Base-by-base conservation (phyloP, 768 basidiomycete genomes). In the Pholiota microspora region DNA sequence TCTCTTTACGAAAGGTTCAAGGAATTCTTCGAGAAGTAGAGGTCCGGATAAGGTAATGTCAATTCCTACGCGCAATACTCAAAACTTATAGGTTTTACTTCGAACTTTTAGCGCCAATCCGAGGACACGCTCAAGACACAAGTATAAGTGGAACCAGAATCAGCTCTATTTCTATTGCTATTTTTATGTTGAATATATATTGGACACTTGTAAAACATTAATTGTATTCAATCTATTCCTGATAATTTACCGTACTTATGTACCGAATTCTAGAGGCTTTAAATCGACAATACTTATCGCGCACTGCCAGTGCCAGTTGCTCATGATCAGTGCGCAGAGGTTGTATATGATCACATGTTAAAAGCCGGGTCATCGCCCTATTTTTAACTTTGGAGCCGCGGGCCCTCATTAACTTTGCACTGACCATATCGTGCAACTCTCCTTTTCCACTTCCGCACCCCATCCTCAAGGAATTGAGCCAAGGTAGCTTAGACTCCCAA, bases 1-100 rank as follows among this genome's bases (percentile, higher is more conserved):
- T 47, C 62, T 74, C 2, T 73, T 74, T 49, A 56, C 51, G 4
- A 51, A 48, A 34, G 29, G 46, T 29, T 34, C 53, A 23, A 67
- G 64, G 47, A 62, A 63, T 49, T 29, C 51, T 44, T 65, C 66
- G 0, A 66, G 59, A 24, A 65, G 62, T 40, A 65, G 63, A 42
- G 63, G 62, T 51, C 51, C 51, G 31, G 40, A 45, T 38, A 59
- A 59, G 38, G 61, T 64, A 15, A 45, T 52, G 46, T 46, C 21
- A 24, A 46, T 9, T n/a, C n/a, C n/a, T n/a, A n/a, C 7, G 4
- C 23, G 34, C 15, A 16, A 32, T 32, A 13, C 12, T 25, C 7
- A 28, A 16, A 2, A 27, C 40, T 42, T 24, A 29, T 29, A 16
- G 16, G 24, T n/a, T 7, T 13, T 36, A 16, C 18, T 25, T 23